These are phyloP conservation scores for Monosporozyma servazzii DNA, from an alignment of 805 yeast species.

Conservation along the genomic window DNA sequence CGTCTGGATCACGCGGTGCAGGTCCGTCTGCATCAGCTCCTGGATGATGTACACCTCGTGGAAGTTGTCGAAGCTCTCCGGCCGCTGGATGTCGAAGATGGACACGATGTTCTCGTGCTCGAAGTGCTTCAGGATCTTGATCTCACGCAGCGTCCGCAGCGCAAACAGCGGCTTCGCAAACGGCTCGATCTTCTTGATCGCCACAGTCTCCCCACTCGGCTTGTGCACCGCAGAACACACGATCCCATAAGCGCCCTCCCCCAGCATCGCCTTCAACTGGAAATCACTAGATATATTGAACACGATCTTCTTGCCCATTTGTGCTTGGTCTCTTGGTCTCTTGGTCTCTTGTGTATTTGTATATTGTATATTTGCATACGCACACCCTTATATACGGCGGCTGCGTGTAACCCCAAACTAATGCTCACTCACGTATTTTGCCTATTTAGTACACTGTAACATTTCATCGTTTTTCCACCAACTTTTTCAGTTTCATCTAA, in stretches of 20 bases:
- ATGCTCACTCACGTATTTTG: no score
- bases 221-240: constrained; percentile 84
- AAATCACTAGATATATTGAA: constrained; percentile 86
- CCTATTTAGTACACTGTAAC: no score
- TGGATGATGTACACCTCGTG: constrained; percentile 83
- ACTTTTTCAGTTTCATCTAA: no score
- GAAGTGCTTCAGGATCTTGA: constrained; percentile 80
- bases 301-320: constrained; percentile 39
- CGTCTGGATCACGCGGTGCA: constrained; percentile 71
- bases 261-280: constrained; percentile 74
- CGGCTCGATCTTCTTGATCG: constrained; percentile 89
- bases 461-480: no score
- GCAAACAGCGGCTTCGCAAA: constrained; percentile 86
- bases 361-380: no score
- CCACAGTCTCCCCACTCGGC: constrained; percentile 83
- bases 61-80: constrained; percentile 63
- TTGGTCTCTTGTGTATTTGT: no score
- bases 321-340: no score
- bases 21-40: constrained; percentile 82
- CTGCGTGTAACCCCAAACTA: no score
- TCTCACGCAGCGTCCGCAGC: constrained; percentile 78
- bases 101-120: constrained; percentile 90
- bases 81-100: constrained; percentile 82
- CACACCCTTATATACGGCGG: neutral
- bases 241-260: constrained; percentile 95